Evolutionary conservation across 257 asterid species (phyloP).

Genomic region (Striga asiatica): DNA sequence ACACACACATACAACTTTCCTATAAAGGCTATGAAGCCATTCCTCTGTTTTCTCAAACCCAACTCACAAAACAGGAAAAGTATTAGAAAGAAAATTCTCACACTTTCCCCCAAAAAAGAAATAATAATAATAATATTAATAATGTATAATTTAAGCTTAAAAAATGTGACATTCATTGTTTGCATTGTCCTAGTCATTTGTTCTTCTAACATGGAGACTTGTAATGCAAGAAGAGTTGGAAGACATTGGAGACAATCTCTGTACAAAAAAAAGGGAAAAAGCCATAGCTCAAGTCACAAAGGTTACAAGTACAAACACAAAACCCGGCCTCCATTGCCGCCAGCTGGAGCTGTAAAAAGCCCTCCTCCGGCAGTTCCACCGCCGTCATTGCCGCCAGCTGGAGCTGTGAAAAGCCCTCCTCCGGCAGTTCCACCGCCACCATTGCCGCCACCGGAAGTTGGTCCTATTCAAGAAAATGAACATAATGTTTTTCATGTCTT

Average conservation of each 20-base stretch:
- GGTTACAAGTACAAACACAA: slow-evolving; percentile 37
- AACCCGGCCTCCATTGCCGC: slow-evolving; percentile 25
- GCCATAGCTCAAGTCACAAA: slow-evolving; percentile 31
- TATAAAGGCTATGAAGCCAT: slow-evolving; percentile 44
- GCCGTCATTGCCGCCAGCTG: slow-evolving; percentile 22
- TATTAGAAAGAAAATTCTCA: neutral
- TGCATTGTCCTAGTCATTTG: slow-evolving; percentile 34
- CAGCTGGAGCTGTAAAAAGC: neutral
- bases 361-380: slow-evolving; percentile 9
- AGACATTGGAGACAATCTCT: slow-evolving; percentile 50
- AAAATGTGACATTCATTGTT: slow-evolving; percentile 36
- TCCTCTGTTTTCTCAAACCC: slow-evolving; percentile 26
- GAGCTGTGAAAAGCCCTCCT: neutral
- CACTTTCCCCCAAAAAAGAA: neutral
- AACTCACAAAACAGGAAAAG: neutral
- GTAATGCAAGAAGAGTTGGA: slow-evolving; percentile 59
- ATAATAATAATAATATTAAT: neutral
- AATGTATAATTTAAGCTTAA: slow-evolving; percentile 44
- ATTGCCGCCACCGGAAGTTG: neutral
- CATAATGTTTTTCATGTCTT: slow-evolving; percentile 44
- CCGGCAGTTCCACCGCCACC: slow-evolving; percentile 4
- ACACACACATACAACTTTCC: slow-evolving; percentile 14
- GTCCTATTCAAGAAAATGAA: slow-evolving; percentile 11
- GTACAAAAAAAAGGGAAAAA: slow-evolving; percentile 46
- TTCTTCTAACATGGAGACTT: slow-evolving; percentile 36